Evolutionary conservation across 441 rosid genomes (phyloP).

Genomic region (Capsella rubella): DNA sequence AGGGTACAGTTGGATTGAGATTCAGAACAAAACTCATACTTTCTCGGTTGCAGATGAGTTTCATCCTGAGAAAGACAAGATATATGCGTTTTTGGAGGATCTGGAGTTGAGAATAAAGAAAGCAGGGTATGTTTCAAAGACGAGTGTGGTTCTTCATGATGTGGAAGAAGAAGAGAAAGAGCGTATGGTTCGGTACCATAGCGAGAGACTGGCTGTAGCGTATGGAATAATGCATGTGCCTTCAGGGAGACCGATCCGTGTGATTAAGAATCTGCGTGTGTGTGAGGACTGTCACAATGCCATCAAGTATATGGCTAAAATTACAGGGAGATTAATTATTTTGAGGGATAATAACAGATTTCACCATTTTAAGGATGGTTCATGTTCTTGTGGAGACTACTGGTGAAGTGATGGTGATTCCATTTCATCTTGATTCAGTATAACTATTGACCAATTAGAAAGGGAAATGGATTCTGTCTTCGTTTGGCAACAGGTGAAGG

Average conservation of each 20-base stretch:
- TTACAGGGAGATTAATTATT: slow-evolving; percentile 55
- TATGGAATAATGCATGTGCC: slow-evolving; percentile 53
- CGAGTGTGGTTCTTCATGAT: slow-evolving; percentile 61
- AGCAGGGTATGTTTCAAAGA: slow-evolving; percentile 53
- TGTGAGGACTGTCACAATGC: slow-evolving; percentile 64
- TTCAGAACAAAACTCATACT: slow-evolving; percentile 57
- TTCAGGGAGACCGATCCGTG: slow-evolving; percentile 59
- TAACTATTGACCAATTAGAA: slow-evolving; percentile 6
- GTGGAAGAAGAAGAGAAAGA: slow-evolving; percentile 68
- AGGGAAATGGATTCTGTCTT: slow-evolving; percentile 15
- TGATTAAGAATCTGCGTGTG: slow-evolving; percentile 62
- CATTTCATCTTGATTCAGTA: slow-evolving; percentile 4
- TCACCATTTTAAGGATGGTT: slow-evolving; percentile 62
- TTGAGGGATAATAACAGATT: slow-evolving; percentile 59
- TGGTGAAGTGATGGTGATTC: slow-evolving; percentile 49
- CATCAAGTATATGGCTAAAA: slow-evolving; percentile 55
- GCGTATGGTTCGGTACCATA: slow-evolving; percentile 59
- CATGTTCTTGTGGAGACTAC: slow-evolving; percentile 66
- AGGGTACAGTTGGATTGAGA: slow-evolving; percentile 63
- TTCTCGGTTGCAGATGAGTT: slow-evolving; percentile 57
- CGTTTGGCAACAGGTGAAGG: slow-evolving; percentile 1
- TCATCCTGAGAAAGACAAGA: slow-evolving; percentile 59
- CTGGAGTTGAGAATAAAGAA: slow-evolving; percentile 55
- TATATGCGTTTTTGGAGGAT: slow-evolving; percentile 56
- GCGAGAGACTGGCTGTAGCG: slow-evolving; percentile 61